A percentile compares a stretch with the other conserved stretches of the same genome.
Conservation (phyloP, 192 early-diverging fungal genomes). For the Coemansia sp. region DNA sequence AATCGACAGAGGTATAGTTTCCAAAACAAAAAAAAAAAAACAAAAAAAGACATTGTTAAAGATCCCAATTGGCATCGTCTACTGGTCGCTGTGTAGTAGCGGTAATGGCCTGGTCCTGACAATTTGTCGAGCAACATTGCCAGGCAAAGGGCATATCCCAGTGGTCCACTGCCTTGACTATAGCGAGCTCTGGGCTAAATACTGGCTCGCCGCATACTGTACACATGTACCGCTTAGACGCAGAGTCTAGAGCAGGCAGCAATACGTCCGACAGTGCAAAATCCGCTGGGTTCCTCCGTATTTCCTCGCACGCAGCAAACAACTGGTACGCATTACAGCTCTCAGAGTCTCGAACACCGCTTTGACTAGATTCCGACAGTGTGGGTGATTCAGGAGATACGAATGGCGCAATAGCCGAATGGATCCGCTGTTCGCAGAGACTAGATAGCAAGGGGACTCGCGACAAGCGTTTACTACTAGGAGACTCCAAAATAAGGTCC, state of each 20-base stretch:
- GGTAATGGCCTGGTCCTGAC: conserved; percentile 15
- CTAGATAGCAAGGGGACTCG: conserved; percentile 23
- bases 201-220: conserved; percentile 31
- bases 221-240: conserved; percentile 12
- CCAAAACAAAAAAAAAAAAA: too few relatives aligned
- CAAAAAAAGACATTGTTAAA: not conserved
- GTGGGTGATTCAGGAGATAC: not conserved
- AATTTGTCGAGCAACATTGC: conserved; percentile 48
- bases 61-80: not conserved
- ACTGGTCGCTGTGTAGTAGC: not conserved
- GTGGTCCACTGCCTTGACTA: conserved; percentile 9
- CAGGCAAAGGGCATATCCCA: conserved; percentile 36
- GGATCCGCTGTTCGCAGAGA: conserved; percentile 21
- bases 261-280: conserved; percentile 22
- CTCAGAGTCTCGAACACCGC: not conserved
- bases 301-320: conserved; percentile 24
- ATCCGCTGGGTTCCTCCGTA: conserved; percentile 23
- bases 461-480: not conserved
- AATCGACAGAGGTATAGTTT: conserved; percentile 27
- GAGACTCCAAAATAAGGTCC: not conserved
- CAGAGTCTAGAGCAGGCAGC: conserved; percentile 12
- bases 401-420: conserved; percentile 2
- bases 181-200: conserved; percentile 17
- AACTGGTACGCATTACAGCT: not conserved
- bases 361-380: not conserved